phyloP scores from a whole-genome alignment of 306 rosid species.

The Vigna reflexopilosa region DNA sequence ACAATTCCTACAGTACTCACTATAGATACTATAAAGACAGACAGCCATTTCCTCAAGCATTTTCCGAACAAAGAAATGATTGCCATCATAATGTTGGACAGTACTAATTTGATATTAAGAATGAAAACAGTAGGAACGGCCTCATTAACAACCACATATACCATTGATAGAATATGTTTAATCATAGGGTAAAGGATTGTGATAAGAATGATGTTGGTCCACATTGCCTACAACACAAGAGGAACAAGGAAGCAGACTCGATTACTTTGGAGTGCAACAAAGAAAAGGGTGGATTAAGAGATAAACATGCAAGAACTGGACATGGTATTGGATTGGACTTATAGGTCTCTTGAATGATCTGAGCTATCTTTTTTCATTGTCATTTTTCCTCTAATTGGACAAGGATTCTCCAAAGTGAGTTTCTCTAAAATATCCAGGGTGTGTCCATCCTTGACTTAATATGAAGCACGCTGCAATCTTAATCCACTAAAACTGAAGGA shows the following conservation, averaged over 20 bases:
- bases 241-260: background rate
- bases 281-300: background rate
- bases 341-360: background rate
- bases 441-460: background rate
- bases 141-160: slow-evolving; percentile 39
- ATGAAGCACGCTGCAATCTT: background rate
- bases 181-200: background rate
- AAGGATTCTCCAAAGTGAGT: background rate
- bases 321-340: background rate
- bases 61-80: background rate
- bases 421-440: background rate
- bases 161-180: slow-evolving; percentile 3
- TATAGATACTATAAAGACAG: slow-evolving; percentile 19
- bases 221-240: background rate
- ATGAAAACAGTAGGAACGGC: slow-evolving; percentile 31
- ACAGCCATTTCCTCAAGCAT: slow-evolving; percentile 12
- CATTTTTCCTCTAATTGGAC: background rate
- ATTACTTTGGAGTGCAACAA: background rate
- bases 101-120: background rate
- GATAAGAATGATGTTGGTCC: slow-evolving; percentile 13
- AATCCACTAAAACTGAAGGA: background rate
- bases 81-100: slow-evolving; percentile 8
- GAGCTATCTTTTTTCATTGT: background rate
- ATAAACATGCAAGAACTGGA: background rate
- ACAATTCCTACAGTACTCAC: background rate